Evolutionary conservation across 306 rosid species (phyloP), one percentile per base, ranked within the genome.

Genomic region (Cucurbita ficifolia): DNA sequence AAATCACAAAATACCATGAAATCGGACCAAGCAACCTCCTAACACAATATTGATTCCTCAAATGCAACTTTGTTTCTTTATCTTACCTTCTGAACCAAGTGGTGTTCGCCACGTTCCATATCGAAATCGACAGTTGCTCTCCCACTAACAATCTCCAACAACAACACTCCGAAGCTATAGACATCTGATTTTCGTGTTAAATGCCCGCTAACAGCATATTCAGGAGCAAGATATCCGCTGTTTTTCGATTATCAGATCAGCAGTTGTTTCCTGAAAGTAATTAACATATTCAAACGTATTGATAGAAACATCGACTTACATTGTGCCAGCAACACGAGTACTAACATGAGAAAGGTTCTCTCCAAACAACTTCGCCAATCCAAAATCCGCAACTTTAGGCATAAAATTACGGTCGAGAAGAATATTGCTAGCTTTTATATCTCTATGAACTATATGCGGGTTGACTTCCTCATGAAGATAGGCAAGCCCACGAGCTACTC

Each of bases 141-240:
- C 54, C 97, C 99, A 5, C 84, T 91, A 1, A 94, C 86, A 76
- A 91, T 87, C 79, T 89, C 92, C 17, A 94, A 71, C 7, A 94
- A 80, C 52, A 94, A 76, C 16, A 94, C 92, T 40, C 99, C 97
- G 4, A 89, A 94, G 82, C 99, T 88, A 33, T 94, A 94, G 55
- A 91, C 86, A 81, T 94, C 99, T 58, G 99, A 89, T 81, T 91
- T 94, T 74, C 97, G 72, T 2, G 97, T 89, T 78, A 94, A 79
- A 63, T 73, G 90, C 39, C 99, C 97, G 0, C 96, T 89, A 73
- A 87, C 79, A 7, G 99, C 96, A 72, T 94, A 94, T 45, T 94
- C 99, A 1, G 99, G 99, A 78, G 99, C 99, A 55, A 94, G 84
- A 83, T 91, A 94, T 24, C 99, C 99, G 77, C 97, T 93, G 56